Percentiles rank a stretch among this genome's conserved stretches.
These are phyloP conservation scores for Stachybotrys echinatus DNA, from an alignment of 2,329 filamentous ascomycete genomes.

Conservation along the genomic window DNA sequence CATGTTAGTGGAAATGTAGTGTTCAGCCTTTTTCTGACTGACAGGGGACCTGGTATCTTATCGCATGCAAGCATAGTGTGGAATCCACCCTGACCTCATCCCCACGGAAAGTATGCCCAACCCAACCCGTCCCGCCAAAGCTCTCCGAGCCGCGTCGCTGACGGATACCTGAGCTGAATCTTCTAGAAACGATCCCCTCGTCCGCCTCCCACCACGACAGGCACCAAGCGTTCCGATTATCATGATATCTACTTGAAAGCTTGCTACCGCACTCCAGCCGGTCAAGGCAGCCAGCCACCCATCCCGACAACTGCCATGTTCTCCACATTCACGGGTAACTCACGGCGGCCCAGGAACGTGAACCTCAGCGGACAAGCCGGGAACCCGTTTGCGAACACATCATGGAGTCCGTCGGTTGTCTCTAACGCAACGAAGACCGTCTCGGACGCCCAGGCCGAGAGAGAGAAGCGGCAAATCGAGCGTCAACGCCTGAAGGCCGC, in stretches of 20 bases:
- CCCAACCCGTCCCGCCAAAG: conserved; percentile 4
- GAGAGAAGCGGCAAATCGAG: conserved; percentile 74
- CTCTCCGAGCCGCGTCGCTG: conserved; percentile 10
- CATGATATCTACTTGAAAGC: not conserved
- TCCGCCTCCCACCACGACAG: not conserved
- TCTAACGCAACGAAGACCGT: conserved; percentile 71
- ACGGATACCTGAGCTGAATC: conserved; percentile 18
- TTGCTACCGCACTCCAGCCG: not conserved
- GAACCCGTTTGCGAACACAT: conserved; percentile 71
- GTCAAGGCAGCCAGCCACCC: not conserved
- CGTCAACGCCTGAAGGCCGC: conserved; percentile 70
- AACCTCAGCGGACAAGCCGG: conserved; percentile 82
- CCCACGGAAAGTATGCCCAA: conserved; percentile 11
- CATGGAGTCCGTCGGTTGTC: conserved; percentile 50
- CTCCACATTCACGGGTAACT: conserved; percentile 83
- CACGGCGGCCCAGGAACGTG: conserved; percentile 81
- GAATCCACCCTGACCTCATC: conserved; percentile 11
- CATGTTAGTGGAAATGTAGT: not conserved
- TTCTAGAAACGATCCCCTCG: conserved; percentile 17
- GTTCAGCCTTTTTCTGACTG: not conserved
- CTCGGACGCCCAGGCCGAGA: conserved; percentile 81
- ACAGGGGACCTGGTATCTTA: not conserved
- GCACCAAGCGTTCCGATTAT: not conserved
- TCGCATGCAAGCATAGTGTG: not conserved
- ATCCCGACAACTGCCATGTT: conserved; percentile 63